Percentiles rank a stretch among this genome's conserved stretches.
phyloP scores from a whole-genome alignment of 164 flowering plant species.

The Tetrastigma voinierianum region DNA sequence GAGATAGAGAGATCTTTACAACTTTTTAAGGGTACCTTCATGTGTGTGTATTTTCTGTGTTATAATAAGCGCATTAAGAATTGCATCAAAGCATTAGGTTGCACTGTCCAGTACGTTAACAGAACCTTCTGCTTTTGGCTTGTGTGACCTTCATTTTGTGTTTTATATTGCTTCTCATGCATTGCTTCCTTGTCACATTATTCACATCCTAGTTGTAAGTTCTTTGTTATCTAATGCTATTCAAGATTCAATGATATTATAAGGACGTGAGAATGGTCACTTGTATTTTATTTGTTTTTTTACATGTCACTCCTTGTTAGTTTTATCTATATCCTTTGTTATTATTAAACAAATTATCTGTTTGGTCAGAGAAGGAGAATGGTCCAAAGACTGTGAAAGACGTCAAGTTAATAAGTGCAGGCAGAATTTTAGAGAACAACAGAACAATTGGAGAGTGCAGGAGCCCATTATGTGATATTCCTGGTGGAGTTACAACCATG shows the following conservation, averaged over 20 bases:
- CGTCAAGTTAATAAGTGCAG: conserved; percentile 76
- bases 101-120: too few species aligned
- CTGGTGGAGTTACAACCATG: conserved; percentile 88
- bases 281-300: too few species aligned
- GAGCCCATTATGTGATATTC: conserved; percentile 68
- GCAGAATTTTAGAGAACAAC: conserved; percentile 77
- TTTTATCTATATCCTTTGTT: too few species aligned
- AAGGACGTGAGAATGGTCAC: too few species aligned
- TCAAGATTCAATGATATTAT: too few species aligned
- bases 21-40: too few species aligned
- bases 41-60: too few species aligned
- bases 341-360: not conserved
- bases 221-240: not conserved
- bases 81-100: not conserved
- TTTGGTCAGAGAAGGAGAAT: conserved; percentile 62
- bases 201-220: not conserved
- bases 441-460: conserved; percentile 73
- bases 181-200: not conserved
- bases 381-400: conserved; percentile 85
- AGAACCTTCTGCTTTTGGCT: not conserved
- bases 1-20: too few species aligned
- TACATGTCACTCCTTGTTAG: too few species aligned
- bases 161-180: not conserved
- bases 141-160: not conserved
- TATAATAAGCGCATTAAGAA: too few species aligned